Evolutionary conservation across 2,329 filamentous ascomycete genomes (phyloP).

Genomic region (Zarea fungicola): DNA sequence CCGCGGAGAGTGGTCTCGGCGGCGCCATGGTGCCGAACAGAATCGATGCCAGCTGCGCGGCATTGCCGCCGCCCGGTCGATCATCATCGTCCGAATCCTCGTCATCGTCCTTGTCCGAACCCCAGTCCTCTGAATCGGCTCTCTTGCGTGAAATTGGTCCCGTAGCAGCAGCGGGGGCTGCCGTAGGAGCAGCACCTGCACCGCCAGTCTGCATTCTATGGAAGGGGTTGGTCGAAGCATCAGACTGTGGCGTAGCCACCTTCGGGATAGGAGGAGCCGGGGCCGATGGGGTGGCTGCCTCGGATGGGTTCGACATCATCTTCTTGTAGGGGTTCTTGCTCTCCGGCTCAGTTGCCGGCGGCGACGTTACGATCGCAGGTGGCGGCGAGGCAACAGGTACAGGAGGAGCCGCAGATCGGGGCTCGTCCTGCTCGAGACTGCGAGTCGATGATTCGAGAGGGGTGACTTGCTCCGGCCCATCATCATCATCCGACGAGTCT

Average conservation of each 20-base stretch:
- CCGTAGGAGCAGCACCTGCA: constrained; percentile 23
- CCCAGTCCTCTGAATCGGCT: constrained; percentile 69
- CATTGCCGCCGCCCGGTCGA: constrained; percentile 71
- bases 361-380: constrained; percentile 46
- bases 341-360: constrained; percentile 61
- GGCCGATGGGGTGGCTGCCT: constrained; percentile 39
- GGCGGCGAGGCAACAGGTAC: constrained; percentile 43
- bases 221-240: constrained; percentile 91
- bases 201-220: constrained; percentile 61
- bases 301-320: constrained; percentile 69
- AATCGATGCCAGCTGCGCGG: constrained; percentile 88
- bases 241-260: constrained; percentile 37
- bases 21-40: constrained; percentile 97
- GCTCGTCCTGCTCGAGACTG: constrained; percentile 44
- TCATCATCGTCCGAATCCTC: constrained; percentile 77
- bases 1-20: constrained; percentile 78
- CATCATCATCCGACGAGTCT: constrained; percentile 75
- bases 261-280: constrained; percentile 29
- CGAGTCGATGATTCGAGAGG: constrained; percentile 56
- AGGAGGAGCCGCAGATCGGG: constrained; percentile 47
- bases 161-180: constrained; percentile 45
- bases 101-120: constrained; percentile 60
- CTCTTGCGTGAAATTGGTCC: constrained; percentile 51
- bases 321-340: constrained; percentile 95
- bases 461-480: constrained; percentile 66